A percentile compares a stretch with the other conserved stretches of the same genome.
Evolutionary conservation across 805 yeast species (phyloP).

Genomic region (Kodamaea hsintzibuensis): DNA sequence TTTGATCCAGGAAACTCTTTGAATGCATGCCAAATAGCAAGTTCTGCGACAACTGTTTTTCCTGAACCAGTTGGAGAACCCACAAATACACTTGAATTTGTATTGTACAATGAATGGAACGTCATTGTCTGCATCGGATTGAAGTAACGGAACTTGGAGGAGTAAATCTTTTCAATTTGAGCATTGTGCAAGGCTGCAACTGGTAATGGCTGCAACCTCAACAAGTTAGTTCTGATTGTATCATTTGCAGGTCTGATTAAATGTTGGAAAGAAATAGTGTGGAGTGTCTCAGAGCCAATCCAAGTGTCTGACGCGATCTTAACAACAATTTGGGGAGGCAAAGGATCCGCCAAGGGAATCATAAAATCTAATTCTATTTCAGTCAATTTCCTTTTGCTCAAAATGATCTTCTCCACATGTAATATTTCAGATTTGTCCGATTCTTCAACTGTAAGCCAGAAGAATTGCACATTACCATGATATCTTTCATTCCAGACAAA

Average conservation of each 20-base stretch:
- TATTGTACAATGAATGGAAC: constrained; percentile 83
- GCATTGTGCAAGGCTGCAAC: constrained; percentile 72
- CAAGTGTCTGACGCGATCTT: constrained; percentile 81
- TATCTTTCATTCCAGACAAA: constrained; percentile 81
- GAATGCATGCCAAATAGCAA: constrained; percentile 97
- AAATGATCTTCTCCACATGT: constrained; percentile 78
- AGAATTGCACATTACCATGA: constrained; percentile 83
- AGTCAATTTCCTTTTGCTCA: constrained; percentile 57
- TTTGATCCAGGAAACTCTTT: constrained; percentile 77
- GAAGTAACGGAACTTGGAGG: constrained; percentile 72
- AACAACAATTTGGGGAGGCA: constrained; percentile 86
- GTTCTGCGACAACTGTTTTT: constrained; percentile 93
- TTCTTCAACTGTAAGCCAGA: constrained; percentile 93
- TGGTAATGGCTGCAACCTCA: constrained; percentile 85
- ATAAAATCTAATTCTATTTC: constrained; percentile 83
- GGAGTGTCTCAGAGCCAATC: constrained; percentile 81
- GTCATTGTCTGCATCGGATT: constrained; percentile 99
- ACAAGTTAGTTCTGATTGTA: constrained; percentile 76
- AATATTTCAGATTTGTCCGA: constrained; percentile 70
- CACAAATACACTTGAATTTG: constrained; percentile 77
- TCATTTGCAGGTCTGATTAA: constrained; percentile 86
- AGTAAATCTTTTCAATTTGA: constrained; percentile 67
- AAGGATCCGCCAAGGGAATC: constrained; percentile 85
- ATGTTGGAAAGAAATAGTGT: constrained; percentile 85
- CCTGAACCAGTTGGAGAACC: constrained; percentile 99